Base-by-base conservation (phyloP, 345 rosid species). In the Boechera retrofracta region DNA sequence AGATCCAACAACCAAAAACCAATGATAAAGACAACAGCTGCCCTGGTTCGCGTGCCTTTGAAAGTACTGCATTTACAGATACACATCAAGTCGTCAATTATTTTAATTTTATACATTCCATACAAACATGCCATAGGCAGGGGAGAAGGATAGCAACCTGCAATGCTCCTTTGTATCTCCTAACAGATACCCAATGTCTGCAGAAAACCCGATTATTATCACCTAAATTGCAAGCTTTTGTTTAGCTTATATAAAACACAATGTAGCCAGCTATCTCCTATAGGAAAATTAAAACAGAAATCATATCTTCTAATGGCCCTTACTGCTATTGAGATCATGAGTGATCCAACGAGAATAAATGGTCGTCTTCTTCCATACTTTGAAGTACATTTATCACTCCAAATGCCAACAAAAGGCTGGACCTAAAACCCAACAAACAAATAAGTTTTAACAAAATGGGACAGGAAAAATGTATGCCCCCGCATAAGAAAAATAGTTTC, bases 1-100 rank as follows among this genome's bases (percentile, higher is more conserved):
- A 95, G 97, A 84, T 92, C 98, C 85, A 95, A 88, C 91, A 95
- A 74, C 99, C 99, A 95, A 82, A 95, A 95, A 38, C 98, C 99
- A 59, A 92, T 78, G 68, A 91, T 81, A 85, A 95, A 95, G 65
- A 92, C 87, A 84, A 89, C 47, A 48, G 99, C 96, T 18, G 98
- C 98, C 76, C 86, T 85, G 64, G 90, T 87, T 73, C 96, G 85
- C 35, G 96, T 89, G 39, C 99, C 99, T 78, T 89, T 95, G 74
- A 82, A 95, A 76, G 85, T 87, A 11, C 99, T 95, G 89, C 88
- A 85, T 74, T 48, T 67, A 5, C 21, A 69, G 12, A 71, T 52
- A 42, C 41, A 64, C 29, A 75, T 48, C 54, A 41, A 64, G 9
- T 8, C 35, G 15, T 71, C 33, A 60, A 13, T 35, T 54, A 60